These are phyloP conservation scores for Fusarium torulosum DNA, from an alignment of 2,329 filamentous ascomycete genomes.

Conservation along the genomic window DNA sequence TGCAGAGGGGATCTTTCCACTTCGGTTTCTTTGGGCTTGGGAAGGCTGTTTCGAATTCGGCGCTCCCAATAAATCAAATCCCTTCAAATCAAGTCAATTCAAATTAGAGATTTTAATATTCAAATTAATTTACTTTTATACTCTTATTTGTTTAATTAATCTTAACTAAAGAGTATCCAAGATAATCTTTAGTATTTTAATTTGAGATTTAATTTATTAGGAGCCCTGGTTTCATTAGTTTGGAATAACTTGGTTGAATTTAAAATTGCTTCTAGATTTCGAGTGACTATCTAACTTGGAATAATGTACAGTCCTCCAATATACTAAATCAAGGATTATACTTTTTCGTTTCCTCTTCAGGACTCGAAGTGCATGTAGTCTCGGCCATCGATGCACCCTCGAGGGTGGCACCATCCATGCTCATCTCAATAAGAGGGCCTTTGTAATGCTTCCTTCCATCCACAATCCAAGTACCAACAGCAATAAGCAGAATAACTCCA, in stretches of 20 bases:
- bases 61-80: no score
- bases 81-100: no score
- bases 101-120: no score
- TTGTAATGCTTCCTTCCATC: conserved; percentile 63
- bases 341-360: conserved; percentile 31
- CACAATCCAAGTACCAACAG: conserved; percentile 60
- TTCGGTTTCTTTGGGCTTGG: no score
- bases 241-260: background rate
- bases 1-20: no score
- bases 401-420: conserved; percentile 26
- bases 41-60: background rate
- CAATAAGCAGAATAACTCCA: conserved; percentile 61
- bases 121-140: no score
- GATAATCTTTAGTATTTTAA: no score
- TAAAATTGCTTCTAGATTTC: background rate
- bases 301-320: background rate
- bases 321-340: background rate
- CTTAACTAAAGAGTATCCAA: no score
- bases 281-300: background rate
- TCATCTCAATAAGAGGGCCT: conserved; percentile 50
- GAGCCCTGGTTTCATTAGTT: no score
- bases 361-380: conserved; percentile 35
- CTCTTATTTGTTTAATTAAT: no score
- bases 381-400: conserved; percentile 39
- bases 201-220: no score